These are phyloP conservation scores for Pyricularia sp. DNA, from an alignment of 2,329 filamentous ascomycete species.

Conservation along the genomic window DNA sequence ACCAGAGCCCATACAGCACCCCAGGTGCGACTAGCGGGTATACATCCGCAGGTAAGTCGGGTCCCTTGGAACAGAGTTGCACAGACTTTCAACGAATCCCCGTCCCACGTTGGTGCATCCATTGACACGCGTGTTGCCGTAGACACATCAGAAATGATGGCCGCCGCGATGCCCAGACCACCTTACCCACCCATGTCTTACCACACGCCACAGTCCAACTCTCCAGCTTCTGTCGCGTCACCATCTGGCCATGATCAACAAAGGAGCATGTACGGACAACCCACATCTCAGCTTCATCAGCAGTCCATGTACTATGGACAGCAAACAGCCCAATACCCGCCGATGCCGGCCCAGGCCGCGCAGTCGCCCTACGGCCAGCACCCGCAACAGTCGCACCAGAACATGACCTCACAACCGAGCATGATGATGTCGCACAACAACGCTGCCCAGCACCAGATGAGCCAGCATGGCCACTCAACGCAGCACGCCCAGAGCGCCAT, in stretches of 20 bases:
- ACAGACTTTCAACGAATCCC: neutral
- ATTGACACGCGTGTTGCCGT: slow-evolving; percentile 7
- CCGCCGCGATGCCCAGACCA: slow-evolving; percentile 62
- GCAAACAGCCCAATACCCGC: slow-evolving; percentile 49
- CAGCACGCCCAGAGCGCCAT: slow-evolving; percentile 47
- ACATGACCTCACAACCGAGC: slow-evolving; percentile 55
- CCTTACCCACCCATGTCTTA: slow-evolving; percentile 84
- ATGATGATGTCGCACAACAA: slow-evolving; percentile 58
- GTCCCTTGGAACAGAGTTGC: slow-evolving; percentile 3
- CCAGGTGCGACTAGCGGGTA: slow-evolving; percentile 76
- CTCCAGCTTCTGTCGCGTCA: slow-evolving; percentile 85
- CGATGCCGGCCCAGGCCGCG: slow-evolving; percentile 54
- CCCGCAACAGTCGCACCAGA: slow-evolving; percentile 41
- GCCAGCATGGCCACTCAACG: slow-evolving; percentile 47
- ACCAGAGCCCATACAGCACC: slow-evolving; percentile 75
- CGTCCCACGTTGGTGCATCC: neutral
- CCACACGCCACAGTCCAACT: slow-evolving; percentile 91
- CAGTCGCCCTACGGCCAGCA: slow-evolving; percentile 54
- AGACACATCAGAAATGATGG: slow-evolving; percentile 60
- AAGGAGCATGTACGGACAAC: slow-evolving; percentile 75
- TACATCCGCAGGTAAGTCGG: slow-evolving; percentile 68
- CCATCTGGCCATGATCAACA: slow-evolving; percentile 84
- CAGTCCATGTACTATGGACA: slow-evolving; percentile 69
- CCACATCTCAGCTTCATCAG: slow-evolving; percentile 67
- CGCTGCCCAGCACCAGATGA: slow-evolving; percentile 44